Evolutionary conservation across 2,329 filamentous ascomycete genomes (phyloP).

Genomic region (Sclerotinia subarctica): DNA sequence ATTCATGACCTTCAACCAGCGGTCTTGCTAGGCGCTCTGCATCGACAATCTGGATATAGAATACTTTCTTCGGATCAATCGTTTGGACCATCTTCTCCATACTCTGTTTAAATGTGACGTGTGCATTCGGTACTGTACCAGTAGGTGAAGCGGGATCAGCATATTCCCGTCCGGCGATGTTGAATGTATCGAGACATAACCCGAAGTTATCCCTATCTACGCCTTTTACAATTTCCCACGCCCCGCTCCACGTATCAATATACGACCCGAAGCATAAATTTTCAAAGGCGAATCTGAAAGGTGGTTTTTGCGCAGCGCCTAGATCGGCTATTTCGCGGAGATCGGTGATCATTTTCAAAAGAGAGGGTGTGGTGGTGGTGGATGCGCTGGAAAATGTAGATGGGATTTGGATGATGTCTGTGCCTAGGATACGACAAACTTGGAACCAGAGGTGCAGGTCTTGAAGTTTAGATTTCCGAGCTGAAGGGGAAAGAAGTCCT

Average conservation of each 20-base stretch:
- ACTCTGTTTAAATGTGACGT: slow-evolving; percentile 45
- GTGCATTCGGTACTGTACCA: slow-evolving; percentile 31
- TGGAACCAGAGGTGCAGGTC: slow-evolving; percentile 69
- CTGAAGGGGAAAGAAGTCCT: slow-evolving; percentile 60
- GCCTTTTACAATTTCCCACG: slow-evolving; percentile 63
- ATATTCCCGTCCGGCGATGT: slow-evolving; percentile 68
- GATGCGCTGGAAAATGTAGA: slow-evolving; percentile 53
- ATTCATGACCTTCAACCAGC: slow-evolving; percentile 54
- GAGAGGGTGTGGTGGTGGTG: slow-evolving; percentile 46
- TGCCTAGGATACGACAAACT: slow-evolving; percentile 61
- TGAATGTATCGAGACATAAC: slow-evolving; percentile 74
- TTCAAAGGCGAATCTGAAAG: slow-evolving; percentile 70
- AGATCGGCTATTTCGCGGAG: slow-evolving; percentile 64
- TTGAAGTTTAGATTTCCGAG: slow-evolving; percentile 55
- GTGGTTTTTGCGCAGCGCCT: slow-evolving; percentile 53
- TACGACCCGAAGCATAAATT: slow-evolving; percentile 69
- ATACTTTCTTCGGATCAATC: slow-evolving; percentile 46
- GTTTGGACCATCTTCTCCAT: slow-evolving; percentile 29
- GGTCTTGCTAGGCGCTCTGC: slow-evolving; percentile 61
- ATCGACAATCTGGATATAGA: slow-evolving; percentile 75
- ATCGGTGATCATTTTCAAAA: slow-evolving; percentile 58
- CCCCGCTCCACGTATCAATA: slow-evolving; percentile 67
- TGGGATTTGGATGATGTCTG: slow-evolving; percentile 72
- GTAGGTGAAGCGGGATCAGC: slow-evolving; percentile 58
- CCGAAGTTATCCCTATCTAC: slow-evolving; percentile 72